Percentiles rank a stretch among this genome's conserved stretches.
These are phyloP conservation scores for Musa acuminata DNA, from an alignment of 176 grass and related monocot genomes.

Conservation along the genomic window DNA sequence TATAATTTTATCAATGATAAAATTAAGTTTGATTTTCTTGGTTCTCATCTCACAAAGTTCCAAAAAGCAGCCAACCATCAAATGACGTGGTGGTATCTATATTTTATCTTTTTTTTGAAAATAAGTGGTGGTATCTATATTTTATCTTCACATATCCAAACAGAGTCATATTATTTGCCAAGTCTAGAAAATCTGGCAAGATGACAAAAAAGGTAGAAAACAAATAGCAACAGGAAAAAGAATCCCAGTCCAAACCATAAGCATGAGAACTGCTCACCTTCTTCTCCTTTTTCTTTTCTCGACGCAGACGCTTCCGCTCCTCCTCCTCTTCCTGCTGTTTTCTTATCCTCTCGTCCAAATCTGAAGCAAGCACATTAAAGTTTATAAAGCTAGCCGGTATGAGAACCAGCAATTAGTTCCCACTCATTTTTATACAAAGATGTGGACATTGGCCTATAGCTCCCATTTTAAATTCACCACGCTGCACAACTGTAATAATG, in stretches of 20 bases:
- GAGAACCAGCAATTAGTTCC: not conserved
- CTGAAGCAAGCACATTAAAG: slow-evolving; percentile 25
- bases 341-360: slow-evolving; percentile 93
- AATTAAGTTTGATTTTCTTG: too few species aligned
- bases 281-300: slow-evolving; percentile 89
- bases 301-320: slow-evolving; percentile 59
- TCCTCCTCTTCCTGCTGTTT: slow-evolving; percentile 97
- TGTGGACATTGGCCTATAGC: not conserved
- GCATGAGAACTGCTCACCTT: slow-evolving; percentile 35
- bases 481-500: not conserved
- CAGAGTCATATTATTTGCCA: not conserved
- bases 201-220: not conserved
- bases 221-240: not conserved
- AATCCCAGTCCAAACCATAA: not conserved
- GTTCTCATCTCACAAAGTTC: too few species aligned
- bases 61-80: too few species aligned
- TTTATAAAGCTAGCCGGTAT: not conserved
- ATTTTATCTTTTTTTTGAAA: too few species aligned
- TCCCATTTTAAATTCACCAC: not conserved
- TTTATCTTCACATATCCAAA: not conserved
- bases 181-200: not conserved
- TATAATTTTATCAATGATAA: not conserved
- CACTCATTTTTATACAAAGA: not conserved
- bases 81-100: too few species aligned
- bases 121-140: too few species aligned